Base-by-base conservation (phyloP, 495 filamentous ascomycete species). In the Pseudevernia furfuracea region DNA sequence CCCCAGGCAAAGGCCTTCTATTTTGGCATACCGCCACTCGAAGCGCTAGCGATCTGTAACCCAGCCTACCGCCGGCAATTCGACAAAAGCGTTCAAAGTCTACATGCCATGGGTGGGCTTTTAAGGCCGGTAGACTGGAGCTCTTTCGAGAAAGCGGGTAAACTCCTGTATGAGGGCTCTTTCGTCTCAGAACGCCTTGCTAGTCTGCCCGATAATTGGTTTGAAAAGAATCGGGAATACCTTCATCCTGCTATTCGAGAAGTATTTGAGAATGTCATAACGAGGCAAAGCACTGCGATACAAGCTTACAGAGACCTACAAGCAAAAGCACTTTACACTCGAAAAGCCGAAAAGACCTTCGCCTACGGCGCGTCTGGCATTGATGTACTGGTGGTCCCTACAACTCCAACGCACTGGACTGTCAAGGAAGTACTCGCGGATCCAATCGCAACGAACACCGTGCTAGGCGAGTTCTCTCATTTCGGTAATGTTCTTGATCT, bases 401-500 rank as follows among this genome's bases (percentile, higher is more conserved):
- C 84, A 4, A 73, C 81, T 43, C 84, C 85, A 10, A 80, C 73
- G 43, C 85, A 87, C 69, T 81, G 79, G 49, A 85, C 80, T 3
- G 80, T 87, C 6, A 70, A 78, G 56, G 79, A 85, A 67, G 83
- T 87, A 66, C 69, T 76, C 25, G 76, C 73, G 14, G 81, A 87
- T 61, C 85, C 85, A 1, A 71, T 89, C 46, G 63, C 25, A 25
- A 73, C 78, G 61, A 89, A 89, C 66, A 79, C 78, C 3, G 71
- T 76, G 25, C 67, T 87, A 15, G 85, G 86, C 8, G 80, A 76
- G 23, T 88, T 86, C 64, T 84, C 85, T 10, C 85, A 89, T 71
- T 84, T 78, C 58, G 86, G 77, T 7, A 88, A 89, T 66, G 84
- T 88, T 57, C 72, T 88, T 15, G 86, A 89, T 74, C 70, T 87